Base-by-base conservation (phyloP, 345 rosid genomes). In the Hirschfeldia incana region DNA sequence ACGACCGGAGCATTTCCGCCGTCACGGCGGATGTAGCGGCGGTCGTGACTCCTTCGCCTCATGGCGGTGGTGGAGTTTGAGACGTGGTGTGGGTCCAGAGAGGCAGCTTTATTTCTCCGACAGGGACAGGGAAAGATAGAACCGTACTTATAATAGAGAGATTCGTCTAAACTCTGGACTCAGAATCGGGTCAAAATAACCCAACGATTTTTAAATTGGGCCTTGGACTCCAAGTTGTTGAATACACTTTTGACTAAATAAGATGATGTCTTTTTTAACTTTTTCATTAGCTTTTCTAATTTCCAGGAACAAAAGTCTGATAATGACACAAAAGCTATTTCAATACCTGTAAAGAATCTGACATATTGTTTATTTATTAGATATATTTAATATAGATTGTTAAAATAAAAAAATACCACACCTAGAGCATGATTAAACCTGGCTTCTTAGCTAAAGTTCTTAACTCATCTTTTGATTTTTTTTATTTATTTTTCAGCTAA, bases 11-110 rank as follows among this genome's bases (percentile, higher is more conserved):
- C 69, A 3, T 65, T 33, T 70, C 16, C 42, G 8, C 8, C 55
- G 11, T 49, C 65, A 69, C 70, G 60, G 33, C 80, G 70, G 66
- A 15, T 69, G 42, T 46, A 49, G 4, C 33, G 70, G 36, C 69
- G 77, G 59, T 69, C 62, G 32, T 69, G 66, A 65, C 59, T 73
- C 79, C 80, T 66, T 65, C 84, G 15, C 67, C 80, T 65, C 87
- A 81, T 82, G 74, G 73, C 72, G 49, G 83, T 29, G 28, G 53
- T n/a, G n/a, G n/a, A 13, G 65, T 6, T 61, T 12, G 65, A 3
- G 75, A 59, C 49, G 67, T 44, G 21, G 62, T 13, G 51, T 44
- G 51, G 51, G 73, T 34, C 29, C 32, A 21, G 13, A 42, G 17
- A n/a, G n/a, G 6, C 58, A 67, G 29, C 71, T 58, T 67, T 13